Percentiles rank a stretch among this genome's conserved stretches.
Conservation (phyloP, 805 yeast genomes). For the Candida multigemmis region DNA sequence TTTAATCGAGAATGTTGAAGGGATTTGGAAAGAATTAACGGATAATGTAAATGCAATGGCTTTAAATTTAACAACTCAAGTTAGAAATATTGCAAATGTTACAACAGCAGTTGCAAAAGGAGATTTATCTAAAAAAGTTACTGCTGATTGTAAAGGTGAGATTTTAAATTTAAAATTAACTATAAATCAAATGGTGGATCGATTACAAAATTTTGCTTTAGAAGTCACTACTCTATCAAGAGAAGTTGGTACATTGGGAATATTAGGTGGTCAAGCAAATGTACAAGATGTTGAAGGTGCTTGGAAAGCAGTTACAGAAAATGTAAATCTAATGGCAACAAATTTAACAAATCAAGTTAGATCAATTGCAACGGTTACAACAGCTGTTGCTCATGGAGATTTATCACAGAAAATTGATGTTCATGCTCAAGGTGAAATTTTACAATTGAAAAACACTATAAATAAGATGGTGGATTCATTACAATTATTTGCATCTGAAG, state of each 20-base stretch:
- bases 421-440: slow-evolving; percentile 84
- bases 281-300: slow-evolving; percentile 45
- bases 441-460: slow-evolving; percentile 78
- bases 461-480: slow-evolving; percentile 90
- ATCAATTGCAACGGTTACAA: slow-evolving; percentile 82
- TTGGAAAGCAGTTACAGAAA: slow-evolving; percentile 41
- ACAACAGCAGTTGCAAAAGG: slow-evolving; percentile 86
- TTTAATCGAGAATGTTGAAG: slow-evolving; percentile 66
- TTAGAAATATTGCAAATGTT: slow-evolving; percentile 78
- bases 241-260: slow-evolving; percentile 40
- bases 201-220: slow-evolving; percentile 37
- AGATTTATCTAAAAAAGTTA: slow-evolving; percentile 70
- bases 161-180: slow-evolving; percentile 37
- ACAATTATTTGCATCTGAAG: slow-evolving; percentile 82
- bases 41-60: slow-evolving; percentile 92
- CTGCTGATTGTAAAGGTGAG: slow-evolving; percentile 76
- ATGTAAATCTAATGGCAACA: slow-evolving; percentile 39
- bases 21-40: slow-evolving; percentile 81
- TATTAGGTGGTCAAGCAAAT: slow-evolving; percentile 41
- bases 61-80: slow-evolving; percentile 76
- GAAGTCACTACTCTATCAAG: slow-evolving; percentile 39
- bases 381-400: slow-evolving; percentile 89
- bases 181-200: slow-evolving; percentile 44
- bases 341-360: slow-evolving; percentile 68
- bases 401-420: slow-evolving; percentile 78